Evolutionary conservation across 306 rosid species (phyloP).

Genomic region (Cicer cuneatum): DNA sequence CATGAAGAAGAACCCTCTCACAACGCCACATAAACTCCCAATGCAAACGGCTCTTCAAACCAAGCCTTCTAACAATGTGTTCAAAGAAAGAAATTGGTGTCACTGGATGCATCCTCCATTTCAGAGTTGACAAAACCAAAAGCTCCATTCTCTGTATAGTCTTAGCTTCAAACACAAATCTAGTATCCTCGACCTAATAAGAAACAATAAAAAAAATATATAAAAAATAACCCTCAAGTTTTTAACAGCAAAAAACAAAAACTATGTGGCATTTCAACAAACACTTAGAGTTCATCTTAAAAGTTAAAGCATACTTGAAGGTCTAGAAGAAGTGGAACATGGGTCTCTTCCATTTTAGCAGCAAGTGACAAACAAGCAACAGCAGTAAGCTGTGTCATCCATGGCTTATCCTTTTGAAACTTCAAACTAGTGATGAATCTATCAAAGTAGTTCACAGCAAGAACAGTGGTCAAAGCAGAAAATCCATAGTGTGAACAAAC

Average conservation of each 20-base stretch:
- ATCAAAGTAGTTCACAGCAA: conserved; percentile 94
- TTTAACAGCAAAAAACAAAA: conserved; percentile 7
- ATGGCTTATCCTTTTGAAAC: conserved; percentile 73
- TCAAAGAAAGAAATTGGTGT: conserved; percentile 89
- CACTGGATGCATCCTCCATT: conserved; percentile 94
- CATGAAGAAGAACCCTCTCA: conserved; percentile 71
- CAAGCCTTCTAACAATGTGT: conserved; percentile 80
- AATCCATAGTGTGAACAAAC: conserved; percentile 67
- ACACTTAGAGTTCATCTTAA: conserved; percentile 48
- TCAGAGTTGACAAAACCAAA: conserved; percentile 78
- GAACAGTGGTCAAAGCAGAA: conserved; percentile 71
- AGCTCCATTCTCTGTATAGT: conserved; percentile 97
- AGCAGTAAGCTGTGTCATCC: conserved; percentile 85
- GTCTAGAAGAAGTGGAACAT: conserved; percentile 78
- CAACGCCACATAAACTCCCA: conserved; percentile 81
- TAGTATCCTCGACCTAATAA: conserved; percentile 75
- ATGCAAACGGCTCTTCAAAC: conserved; percentile 70
- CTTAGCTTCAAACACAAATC: conserved; percentile 78
- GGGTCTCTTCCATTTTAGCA: conserved; percentile 88
- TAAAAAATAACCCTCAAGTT: background rate
- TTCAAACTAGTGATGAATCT: conserved; percentile 63
- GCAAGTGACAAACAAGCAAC: conserved; percentile 90
- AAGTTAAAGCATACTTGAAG: conserved; percentile 69
- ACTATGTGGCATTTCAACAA: conserved; percentile 52
- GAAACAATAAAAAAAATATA: background rate